phyloP scores from a whole-genome alignment of 345 rosid genomes.

The Fremontodendron californicum region DNA sequence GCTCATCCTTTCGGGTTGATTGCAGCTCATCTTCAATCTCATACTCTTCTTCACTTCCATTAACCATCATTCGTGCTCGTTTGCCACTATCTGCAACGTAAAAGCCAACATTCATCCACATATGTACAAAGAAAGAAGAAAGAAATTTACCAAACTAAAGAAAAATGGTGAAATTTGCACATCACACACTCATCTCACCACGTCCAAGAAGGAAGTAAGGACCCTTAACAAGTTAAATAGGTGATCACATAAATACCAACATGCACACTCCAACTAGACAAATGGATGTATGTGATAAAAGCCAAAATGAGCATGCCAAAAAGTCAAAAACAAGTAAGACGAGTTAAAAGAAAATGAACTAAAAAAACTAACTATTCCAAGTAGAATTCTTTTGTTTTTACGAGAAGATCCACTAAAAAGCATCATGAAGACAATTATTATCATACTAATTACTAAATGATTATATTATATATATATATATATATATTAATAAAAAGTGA shows the following conservation, averaged over 20 bases:
- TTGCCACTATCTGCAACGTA: slow-evolving; percentile 54
- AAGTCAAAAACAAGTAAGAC: neutral
- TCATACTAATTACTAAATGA: neutral
- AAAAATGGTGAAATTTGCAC: neutral
- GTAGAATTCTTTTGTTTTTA: neutral
- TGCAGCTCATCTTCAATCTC: slow-evolving; percentile 51
- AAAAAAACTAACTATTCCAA: neutral
- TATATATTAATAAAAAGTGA: neutral
- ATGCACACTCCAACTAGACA: neutral
- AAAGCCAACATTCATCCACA: slow-evolving; percentile 41
- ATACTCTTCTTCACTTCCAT: slow-evolving; percentile 61
- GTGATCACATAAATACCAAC: neutral
- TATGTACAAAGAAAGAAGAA: slow-evolving; percentile 18
- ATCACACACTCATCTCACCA: neutral
- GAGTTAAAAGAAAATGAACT: neutral
- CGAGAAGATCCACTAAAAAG: neutral
- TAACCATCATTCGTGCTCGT: slow-evolving; percentile 68
- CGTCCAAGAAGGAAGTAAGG: neutral
- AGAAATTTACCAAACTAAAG: neutral
- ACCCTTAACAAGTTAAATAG: neutral
- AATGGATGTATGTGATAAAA: neutral
- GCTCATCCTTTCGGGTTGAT: slow-evolving; percentile 41
- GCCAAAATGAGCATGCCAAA: too few relatives aligned
- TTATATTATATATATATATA: too few relatives aligned
- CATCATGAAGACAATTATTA: neutral